phyloP scores from a whole-genome alignment of 2,329 filamentous ascomycete genomes.

The Lecanosticta acicola region DNA sequence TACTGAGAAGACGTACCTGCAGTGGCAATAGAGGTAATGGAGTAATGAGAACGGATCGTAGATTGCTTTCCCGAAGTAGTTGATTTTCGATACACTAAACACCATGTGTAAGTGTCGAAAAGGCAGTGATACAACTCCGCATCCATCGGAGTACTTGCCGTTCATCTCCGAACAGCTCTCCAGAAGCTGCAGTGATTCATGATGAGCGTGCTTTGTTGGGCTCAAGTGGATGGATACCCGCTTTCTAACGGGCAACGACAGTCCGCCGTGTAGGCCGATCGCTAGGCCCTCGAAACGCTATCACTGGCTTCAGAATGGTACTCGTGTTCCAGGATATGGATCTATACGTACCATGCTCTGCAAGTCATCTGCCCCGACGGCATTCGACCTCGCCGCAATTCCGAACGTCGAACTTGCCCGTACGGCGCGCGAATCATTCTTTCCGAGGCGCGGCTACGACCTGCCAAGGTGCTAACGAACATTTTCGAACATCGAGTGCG shows the following conservation, averaged over 20 bases:
- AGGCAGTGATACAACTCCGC: no score
- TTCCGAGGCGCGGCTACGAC: no score
- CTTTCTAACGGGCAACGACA: not conserved
- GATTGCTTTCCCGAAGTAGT: no score
- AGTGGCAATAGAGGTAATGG: no score
- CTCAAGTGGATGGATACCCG: not conserved
- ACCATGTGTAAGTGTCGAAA: no score
- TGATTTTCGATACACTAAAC: no score
- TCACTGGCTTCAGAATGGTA: not conserved
- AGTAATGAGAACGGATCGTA: no score
- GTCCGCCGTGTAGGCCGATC: not conserved
- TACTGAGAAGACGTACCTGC: not conserved
- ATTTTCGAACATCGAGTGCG: no score
- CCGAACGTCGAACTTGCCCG: not conserved
- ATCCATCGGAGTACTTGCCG: no score
- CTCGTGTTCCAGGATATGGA: not conserved
- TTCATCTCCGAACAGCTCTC: not conserved
- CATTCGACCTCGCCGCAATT: not conserved
- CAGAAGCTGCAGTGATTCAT: no score
- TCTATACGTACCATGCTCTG: not conserved
- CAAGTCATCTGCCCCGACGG: not conserved
- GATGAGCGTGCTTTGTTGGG: not conserved
- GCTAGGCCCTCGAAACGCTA: not conserved
- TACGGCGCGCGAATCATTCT: not conserved
- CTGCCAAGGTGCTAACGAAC: no score